A percentile compares a stretch with the other conserved stretches of the same genome.
Evolutionary conservation across 2,329 filamentous ascomycete genomes (phyloP).

Genomic region (Sclerotinia subarctica): DNA sequence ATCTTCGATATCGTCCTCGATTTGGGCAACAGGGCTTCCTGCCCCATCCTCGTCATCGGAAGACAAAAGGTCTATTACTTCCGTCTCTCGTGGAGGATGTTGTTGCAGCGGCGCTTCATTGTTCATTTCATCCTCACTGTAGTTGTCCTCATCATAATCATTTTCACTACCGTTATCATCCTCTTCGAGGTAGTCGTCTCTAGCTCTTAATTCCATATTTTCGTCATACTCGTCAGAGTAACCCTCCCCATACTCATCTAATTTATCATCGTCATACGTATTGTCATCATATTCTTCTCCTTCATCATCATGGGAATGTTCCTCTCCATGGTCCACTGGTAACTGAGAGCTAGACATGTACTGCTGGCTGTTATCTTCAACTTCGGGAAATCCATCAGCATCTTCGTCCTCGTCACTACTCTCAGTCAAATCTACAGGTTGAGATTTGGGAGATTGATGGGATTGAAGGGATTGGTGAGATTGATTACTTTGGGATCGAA

Average conservation of each 20-base stretch:
- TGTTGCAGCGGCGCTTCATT: slow-evolving; percentile 26
- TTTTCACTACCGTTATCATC: slow-evolving; percentile 17
- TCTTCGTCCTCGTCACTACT: slow-evolving; percentile 26
- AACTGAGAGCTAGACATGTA: slow-evolving; percentile 17
- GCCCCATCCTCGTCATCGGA: slow-evolving; percentile 30
- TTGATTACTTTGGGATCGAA: slow-evolving; percentile 30
- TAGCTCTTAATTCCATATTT: background rate
- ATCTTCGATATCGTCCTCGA: slow-evolving; percentile 13
- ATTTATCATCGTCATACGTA: background rate
- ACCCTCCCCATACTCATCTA: slow-evolving; percentile 22
- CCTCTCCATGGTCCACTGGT: background rate
- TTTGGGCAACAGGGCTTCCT: background rate
- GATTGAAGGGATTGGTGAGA: slow-evolving; percentile 22
- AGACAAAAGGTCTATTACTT: slow-evolving; percentile 38
- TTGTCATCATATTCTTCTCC: slow-evolving; percentile 10
- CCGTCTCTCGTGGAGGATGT: slow-evolving; percentile 25
- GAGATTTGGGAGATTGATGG: slow-evolving; percentile 23
- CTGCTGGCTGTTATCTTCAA: slow-evolving; percentile 31
- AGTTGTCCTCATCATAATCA: slow-evolving; percentile 25
- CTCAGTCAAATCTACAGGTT: slow-evolving; percentile 33
- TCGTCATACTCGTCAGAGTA: slow-evolving; percentile 39
- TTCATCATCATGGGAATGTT: background rate
- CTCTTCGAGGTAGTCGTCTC: background rate
- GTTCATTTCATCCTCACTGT: slow-evolving; percentile 32
- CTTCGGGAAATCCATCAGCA: slow-evolving; percentile 20